Conservation (phyloP, 192 early-diverging fungal genomes). For the Coemansia furcata region DNA sequence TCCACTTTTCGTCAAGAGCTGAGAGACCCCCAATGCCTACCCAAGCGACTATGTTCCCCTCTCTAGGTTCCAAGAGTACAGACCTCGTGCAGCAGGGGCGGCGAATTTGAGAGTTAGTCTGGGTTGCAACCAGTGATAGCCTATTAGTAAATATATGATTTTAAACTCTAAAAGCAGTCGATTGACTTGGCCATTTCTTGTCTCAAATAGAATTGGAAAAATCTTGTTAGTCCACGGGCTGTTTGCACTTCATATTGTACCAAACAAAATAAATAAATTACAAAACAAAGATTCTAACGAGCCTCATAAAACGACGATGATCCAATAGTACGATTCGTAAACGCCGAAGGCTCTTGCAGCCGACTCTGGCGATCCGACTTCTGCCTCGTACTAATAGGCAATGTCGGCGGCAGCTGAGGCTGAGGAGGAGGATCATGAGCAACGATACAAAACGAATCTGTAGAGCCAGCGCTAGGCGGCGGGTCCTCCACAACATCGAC, state of each 20-base stretch:
- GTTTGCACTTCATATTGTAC: background rate
- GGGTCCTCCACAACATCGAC: slow-evolving; percentile 13
- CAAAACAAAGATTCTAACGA: background rate
- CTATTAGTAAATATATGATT: too few relatives aligned
- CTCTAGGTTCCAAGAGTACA: too few relatives aligned
- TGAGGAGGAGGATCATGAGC: slow-evolving; percentile 17
- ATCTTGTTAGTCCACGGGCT: too few relatives aligned
- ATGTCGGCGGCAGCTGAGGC: background rate
- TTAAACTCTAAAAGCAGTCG: too few relatives aligned
- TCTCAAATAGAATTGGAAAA: too few relatives aligned
- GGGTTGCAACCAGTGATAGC: too few relatives aligned
- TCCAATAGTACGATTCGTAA: background rate
- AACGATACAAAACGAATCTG: slow-evolving; percentile 46
- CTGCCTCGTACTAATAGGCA: slow-evolving; percentile 6
- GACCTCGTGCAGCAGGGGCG: too few relatives aligned
- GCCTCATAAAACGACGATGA: background rate
- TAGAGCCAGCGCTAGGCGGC: slow-evolving; percentile 31
- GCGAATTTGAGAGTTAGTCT: too few relatives aligned
- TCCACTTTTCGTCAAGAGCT: too few relatives aligned
- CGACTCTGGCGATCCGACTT: background rate
- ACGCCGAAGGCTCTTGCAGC: background rate
- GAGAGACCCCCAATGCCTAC: too few relatives aligned
- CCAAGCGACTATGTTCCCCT: too few relatives aligned
- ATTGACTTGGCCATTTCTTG: too few relatives aligned
- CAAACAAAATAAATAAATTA: background rate